These are phyloP conservation scores for Phytophthora uliginosa DNA, from an alignment of 352 stramenopile genomes.

Conservation along the genomic window DNA sequence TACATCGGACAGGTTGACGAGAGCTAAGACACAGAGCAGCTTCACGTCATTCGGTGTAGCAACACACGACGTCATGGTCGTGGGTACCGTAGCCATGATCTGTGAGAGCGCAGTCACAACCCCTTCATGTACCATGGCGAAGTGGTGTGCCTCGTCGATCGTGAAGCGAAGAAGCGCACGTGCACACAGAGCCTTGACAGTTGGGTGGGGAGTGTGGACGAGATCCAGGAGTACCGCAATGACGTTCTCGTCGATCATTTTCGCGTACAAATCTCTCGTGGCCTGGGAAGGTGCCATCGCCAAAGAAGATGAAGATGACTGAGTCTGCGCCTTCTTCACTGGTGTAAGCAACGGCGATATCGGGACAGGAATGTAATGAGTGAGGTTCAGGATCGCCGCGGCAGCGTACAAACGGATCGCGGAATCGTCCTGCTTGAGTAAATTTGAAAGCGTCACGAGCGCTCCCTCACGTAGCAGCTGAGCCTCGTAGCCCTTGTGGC, in stretches of 20 bases:
- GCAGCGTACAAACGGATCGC: slow-evolving; percentile 71
- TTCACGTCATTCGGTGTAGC: slow-evolving; percentile 60
- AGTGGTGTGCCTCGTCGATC: slow-evolving; percentile 79
- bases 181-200: slow-evolving; percentile 76
- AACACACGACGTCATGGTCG: slow-evolving; percentile 24
- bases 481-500: slow-evolving; percentile 74
- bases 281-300: slow-evolving; percentile 34
- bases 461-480: slow-evolving; percentile 80
- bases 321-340: slow-evolving; percentile 28
- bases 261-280: slow-evolving; percentile 64
- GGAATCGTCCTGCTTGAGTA: slow-evolving; percentile 80
- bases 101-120: slow-evolving; percentile 72
- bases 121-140: slow-evolving; percentile 84
- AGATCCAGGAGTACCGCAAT: slow-evolving; percentile 72
- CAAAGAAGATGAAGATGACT: slow-evolving; percentile 25
- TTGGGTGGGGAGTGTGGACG: slow-evolving; percentile 67
- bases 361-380: slow-evolving; percentile 32
- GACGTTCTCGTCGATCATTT: slow-evolving; percentile 83
- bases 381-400: slow-evolving; percentile 86
- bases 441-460: slow-evolving; percentile 60
- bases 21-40: slow-evolving; percentile 68
- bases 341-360: slow-evolving; percentile 25
- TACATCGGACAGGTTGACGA: slow-evolving; percentile 78
- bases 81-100: slow-evolving; percentile 63
- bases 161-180: slow-evolving; percentile 79